Evolutionary conservation across 202 grass and related monocot species (phyloP).

Genomic region (Schoenoplectus tabernaemontani): DNA sequence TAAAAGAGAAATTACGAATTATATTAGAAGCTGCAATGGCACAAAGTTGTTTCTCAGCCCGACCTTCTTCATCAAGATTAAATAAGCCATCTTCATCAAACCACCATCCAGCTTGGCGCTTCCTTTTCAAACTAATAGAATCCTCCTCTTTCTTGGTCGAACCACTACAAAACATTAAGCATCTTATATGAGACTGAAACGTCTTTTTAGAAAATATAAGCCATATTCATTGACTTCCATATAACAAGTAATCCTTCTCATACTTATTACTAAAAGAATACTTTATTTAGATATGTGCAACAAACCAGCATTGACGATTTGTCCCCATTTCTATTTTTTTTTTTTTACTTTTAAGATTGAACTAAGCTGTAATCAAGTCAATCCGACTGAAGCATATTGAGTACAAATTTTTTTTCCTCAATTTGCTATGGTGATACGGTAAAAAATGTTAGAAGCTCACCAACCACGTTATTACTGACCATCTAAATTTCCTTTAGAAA

Average conservation of each 20-base stretch:
- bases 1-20: slow-evolving; percentile 98
- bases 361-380: not conserved
- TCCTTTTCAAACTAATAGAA: slow-evolving; percentile 37
- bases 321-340: not conserved
- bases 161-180: slow-evolving; percentile 28
- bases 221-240: not conserved
- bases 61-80: slow-evolving; percentile 86
- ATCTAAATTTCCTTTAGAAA: not conserved
- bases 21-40: slow-evolving; percentile 93
- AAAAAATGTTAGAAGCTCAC: not conserved
- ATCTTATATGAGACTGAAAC: not conserved
- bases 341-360: not conserved
- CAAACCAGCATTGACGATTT: not conserved
- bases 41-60: slow-evolving; percentile 80
- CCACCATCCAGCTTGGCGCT: slow-evolving; percentile 50
- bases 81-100: slow-evolving; percentile 93
- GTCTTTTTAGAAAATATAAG: not conserved
- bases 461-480: not conserved
- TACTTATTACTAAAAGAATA: not conserved
- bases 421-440: not conserved
- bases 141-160: slow-evolving; percentile 35
- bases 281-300: slow-evolving; percentile 9
- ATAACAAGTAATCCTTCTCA: not conserved
- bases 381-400: not conserved
- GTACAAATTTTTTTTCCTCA: not conserved